phyloP scores from a whole-genome alignment of 306 rosid species.

The Medicago lupulina region DNA sequence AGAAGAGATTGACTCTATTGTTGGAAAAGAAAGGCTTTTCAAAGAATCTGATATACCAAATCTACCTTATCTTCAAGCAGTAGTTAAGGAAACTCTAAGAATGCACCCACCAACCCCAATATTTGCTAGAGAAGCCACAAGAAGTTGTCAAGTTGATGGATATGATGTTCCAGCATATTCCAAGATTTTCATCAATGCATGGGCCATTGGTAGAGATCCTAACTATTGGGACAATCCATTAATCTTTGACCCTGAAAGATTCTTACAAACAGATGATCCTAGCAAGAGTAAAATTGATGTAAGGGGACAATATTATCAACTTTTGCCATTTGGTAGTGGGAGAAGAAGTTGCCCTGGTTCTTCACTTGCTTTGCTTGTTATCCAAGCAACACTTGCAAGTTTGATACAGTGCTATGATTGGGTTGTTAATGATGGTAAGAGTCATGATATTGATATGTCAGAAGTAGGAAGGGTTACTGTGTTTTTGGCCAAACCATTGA shows the following conservation, averaged over 20 bases:
- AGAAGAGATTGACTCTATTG: slow-evolving; percentile 54
- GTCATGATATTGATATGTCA: slow-evolving; percentile 32
- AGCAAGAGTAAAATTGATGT: slow-evolving; percentile 46
- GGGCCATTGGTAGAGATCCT: slow-evolving; percentile 55
- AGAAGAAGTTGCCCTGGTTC: slow-evolving; percentile 61
- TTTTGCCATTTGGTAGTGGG: slow-evolving; percentile 63
- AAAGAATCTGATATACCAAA: slow-evolving; percentile 56
- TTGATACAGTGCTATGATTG: slow-evolving; percentile 60
- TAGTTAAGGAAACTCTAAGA: slow-evolving; percentile 55
- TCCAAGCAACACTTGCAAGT: slow-evolving; percentile 50
- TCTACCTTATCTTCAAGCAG: slow-evolving; percentile 57
- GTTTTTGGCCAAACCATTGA: slow-evolving; percentile 44
- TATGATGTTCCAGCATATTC: slow-evolving; percentile 44
- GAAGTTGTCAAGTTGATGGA: slow-evolving; percentile 44
- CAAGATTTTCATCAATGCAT: slow-evolving; percentile 48
- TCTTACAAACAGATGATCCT: slow-evolving; percentile 21
- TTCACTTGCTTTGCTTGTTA: slow-evolving; percentile 51
- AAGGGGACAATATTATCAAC: slow-evolving; percentile 53
- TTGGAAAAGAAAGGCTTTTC: slow-evolving; percentile 46
- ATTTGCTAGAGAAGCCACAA: slow-evolving; percentile 49
- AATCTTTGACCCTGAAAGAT: slow-evolving; percentile 56
- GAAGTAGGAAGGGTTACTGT: slow-evolving; percentile 42
- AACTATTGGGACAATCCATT: slow-evolving; percentile 49
- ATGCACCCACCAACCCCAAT: slow-evolving; percentile 61
- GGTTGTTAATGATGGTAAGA: slow-evolving; percentile 41